Evolutionary conservation across 208 protist genomes (phyloP), one percentile per base, ranked within the genome.

Genomic region (Wallacemonas collosoma): DNA sequence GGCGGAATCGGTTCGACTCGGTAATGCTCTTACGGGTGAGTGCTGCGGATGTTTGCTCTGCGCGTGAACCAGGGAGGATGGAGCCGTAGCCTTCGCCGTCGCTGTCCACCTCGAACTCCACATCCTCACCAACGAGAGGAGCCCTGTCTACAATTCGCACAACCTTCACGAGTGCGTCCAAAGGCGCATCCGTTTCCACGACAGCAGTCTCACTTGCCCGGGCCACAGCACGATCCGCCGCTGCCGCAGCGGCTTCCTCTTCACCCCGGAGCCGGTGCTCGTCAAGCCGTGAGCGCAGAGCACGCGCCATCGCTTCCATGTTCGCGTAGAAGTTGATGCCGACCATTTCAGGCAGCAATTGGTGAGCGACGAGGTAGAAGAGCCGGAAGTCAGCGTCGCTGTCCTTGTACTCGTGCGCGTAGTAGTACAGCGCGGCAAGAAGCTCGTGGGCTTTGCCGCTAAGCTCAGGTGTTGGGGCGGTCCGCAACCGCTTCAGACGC

Each of bases 251-350:
- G 26, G 17, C 26, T 6, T 53, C 68, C 36, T 7, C 15, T 15
- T 68, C 43, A 7, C 0, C 26, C 53, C 47, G 15, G 38, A 61
- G 53, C 3, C 15, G 43, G 47, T 39, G 2, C 26, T 41, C 53
- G 43, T 50, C 63, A 9, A 76, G 44, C 11, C 4, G 12, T 2
- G 17, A 12, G 9, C 50, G 44, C 43, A 88, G 62, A 53, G 69
- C 83, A 5, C 61, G 72, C 66, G 89, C 75, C 26, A 96, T 61
- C 4, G 82, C 82, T 60, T 94, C 86, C 8, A 96, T 40, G 47
- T 79, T 88, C 1, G 83, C 87, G 77, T 85, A 96, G 66, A 96
- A 96, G 66, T 96, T 96, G 44, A 96, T 80, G 1, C 75, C 92
- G 17, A 93, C 88, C 76, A 89, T 76, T 71, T 96, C 92, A 2